These are phyloP conservation scores for Metschnikowia borealis DNA, from an alignment of 805 yeast genomes.

Conservation along the genomic window DNA sequence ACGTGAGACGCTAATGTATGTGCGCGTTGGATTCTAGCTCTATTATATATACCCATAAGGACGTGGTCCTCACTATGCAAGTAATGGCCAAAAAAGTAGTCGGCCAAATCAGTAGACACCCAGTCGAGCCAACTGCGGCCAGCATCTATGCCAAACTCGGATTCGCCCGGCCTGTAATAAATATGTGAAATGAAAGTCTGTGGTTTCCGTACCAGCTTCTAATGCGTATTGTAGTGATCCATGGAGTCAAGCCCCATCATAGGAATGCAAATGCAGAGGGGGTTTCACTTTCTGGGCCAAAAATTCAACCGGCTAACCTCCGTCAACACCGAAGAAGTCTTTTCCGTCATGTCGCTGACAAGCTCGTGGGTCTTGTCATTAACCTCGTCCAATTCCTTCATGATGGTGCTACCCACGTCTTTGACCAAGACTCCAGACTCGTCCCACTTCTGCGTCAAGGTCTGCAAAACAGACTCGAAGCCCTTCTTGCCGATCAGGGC, in stretches of 20 bases:
- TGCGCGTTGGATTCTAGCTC: constrained; percentile 3
- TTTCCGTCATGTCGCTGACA: constrained; percentile 16
- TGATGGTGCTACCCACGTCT: constrained; percentile 25
- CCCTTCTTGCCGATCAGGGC: constrained; percentile 80
- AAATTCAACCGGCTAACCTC: constrained; percentile 19
- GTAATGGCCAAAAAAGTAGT: background rate
- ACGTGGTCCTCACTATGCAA: constrained; percentile 2
- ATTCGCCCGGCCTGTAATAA: background rate
- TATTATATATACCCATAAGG: background rate
- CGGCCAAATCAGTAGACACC: background rate
- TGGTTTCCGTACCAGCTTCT: background rate
- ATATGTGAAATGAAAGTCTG: background rate
- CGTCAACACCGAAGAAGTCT: constrained; percentile 14
- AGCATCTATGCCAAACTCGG: background rate
- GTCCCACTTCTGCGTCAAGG: constrained; percentile 44
- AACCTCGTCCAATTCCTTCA: constrained; percentile 28
- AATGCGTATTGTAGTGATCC: background rate
- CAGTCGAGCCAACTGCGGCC: too few relatives aligned
- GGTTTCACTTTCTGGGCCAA: constrained; percentile 11
- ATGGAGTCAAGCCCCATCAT: background rate
- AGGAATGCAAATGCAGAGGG: background rate
- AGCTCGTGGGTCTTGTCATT: constrained; percentile 19
- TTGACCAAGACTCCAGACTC: constrained; percentile 36
- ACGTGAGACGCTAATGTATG: constrained; percentile 1
- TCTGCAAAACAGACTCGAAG: constrained; percentile 71